Evolutionary conservation across 2,329 filamentous ascomycete species (phyloP), one percentile per base, ranked within the genome.

Genomic region (Verticillium klebahnii): DNA sequence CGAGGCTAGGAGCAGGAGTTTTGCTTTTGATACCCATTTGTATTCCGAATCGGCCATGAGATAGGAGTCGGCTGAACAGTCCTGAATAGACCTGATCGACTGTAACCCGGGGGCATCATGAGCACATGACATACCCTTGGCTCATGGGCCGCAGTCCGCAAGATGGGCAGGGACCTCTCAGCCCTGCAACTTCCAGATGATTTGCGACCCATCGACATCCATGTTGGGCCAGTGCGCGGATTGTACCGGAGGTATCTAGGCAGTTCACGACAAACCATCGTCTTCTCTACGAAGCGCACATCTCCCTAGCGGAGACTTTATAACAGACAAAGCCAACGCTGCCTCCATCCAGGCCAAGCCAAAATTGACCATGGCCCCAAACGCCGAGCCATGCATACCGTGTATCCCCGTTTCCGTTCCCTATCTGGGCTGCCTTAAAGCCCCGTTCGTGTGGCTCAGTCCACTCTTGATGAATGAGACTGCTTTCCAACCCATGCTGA

Each of bases 391-490:
- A 64, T 64, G 63, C 61, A 57, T 61, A 55, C 59, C 61, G 54
- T 59, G 34, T 25, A 50, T 45, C 63, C 59, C 32, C 59, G 40
- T 54, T 57, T 63, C 63, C 63, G n/a, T 45, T 56, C 45, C 62
- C 9, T 23, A 23, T 8, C 45, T n/a, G 8, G 3, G 45, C 5
- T 9, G 45, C n/a, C 45, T 6, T 17, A 45, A 19, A 14, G 23
- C 11, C 19, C 34, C 32, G 32, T 40, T 15, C 5, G 29, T 29
- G 14, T 50, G 17, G n/a, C 32, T 61, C 29, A 11, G 34, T 14
- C 40, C 52, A 87, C 88, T 50, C 8, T 23, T 50, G n/a, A 12
- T 25, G 9, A 11, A 50, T n/a, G n/a, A 23, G 19, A 23, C 19
- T 23, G 45, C n/a, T 50, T 23, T 14, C 45, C n/a, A 45, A 9